These are phyloP conservation scores for Ananas comosus DNA, from an alignment of 176 grass and related monocot species.

Conservation along the genomic window DNA sequence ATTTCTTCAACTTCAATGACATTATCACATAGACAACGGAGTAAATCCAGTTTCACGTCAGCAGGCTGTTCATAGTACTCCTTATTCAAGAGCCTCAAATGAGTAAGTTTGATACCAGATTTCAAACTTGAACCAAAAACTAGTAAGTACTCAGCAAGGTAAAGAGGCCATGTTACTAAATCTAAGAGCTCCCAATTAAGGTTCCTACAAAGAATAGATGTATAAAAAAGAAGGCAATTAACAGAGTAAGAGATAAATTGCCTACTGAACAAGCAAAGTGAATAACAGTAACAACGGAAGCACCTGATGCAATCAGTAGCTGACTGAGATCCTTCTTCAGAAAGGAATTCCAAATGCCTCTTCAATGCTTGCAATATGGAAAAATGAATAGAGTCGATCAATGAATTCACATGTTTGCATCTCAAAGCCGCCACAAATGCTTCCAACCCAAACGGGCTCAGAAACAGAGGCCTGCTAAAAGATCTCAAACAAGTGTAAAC, in stretches of 20 bases:
- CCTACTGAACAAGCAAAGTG: background rate
- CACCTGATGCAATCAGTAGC: constrained; percentile 83
- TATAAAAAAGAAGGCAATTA: constrained; percentile 8
- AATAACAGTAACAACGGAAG: constrained; percentile 8
- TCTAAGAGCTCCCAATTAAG: constrained; percentile 96
- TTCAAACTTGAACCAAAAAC: constrained; percentile 54
- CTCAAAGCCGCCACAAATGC: constrained; percentile 49
- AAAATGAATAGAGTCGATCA: constrained; percentile 95
- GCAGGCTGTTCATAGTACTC: constrained; percentile 81
- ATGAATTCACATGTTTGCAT: constrained; percentile 37
- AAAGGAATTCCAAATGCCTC: constrained; percentile 51
- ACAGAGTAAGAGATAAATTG: constrained; percentile 5
- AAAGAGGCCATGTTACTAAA: constrained; percentile 90
- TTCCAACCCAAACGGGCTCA: constrained; percentile 65
- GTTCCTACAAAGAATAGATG: constrained; percentile 53
- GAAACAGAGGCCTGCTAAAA: constrained; percentile 60
- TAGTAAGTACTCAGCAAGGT: constrained; percentile 79
- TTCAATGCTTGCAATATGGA: constrained; percentile 63
- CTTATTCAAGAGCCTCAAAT: constrained; percentile 47
- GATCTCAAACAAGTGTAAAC: constrained; percentile 83
- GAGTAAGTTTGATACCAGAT: constrained; percentile 49
- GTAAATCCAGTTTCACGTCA: constrained; percentile 70
- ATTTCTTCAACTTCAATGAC: constrained; percentile 62
- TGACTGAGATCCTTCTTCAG: constrained; percentile 62
- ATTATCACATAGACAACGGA: constrained; percentile 74